Evolutionary conservation across 495 filamentous ascomycete genomes (phyloP), one percentile per base, ranked within the genome.

Genomic region (Bacidia rubella): DNA sequence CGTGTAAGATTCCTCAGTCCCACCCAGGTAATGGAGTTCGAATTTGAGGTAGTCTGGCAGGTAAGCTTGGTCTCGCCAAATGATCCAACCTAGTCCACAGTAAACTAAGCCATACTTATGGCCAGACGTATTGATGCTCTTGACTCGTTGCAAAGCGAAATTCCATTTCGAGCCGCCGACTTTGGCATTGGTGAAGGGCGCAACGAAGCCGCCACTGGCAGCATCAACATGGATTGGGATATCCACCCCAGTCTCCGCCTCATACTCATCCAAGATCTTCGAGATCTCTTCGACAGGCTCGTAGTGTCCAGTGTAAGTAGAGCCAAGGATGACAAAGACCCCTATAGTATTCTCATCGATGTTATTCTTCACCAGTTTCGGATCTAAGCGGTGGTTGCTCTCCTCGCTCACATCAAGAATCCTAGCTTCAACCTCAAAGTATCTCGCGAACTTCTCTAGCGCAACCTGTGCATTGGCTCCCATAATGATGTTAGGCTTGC

Each of bases 291-390:
- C 77, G 1, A 87, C 83, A 0, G 83, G 85, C 66, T 88, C 83
- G 54, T 78, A 87, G 54, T 87, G 83, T 0, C 84, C 83, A 0
- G 84, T 87, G 51, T 87, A 87, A 0, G 85, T 88, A 49, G 72
- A 78, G 11, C 84, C 85, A 24, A 87, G 55, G 46, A 86, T 88
- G 2, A 82, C 79, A 62, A 87, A 88, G 2, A 88, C 66, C 3
- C 85, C 84, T 57, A 87, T 87, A 0, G 84, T 87, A 50, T 88
- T 86, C 63, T 87, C 83, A 56, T 87, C 83, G 29, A 87, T 69
- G 46, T 78, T 85, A 55, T 85, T 57, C 53, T 70, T 73, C 1
- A 87, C 77, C 35, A 79, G 60, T 11, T 79, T 69, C 1, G 81
- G 74, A 56, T 87, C 82, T 2, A 87, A 69, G 17, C 79, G 68